A percentile compares a stretch with the other conserved stretches of the same genome.
Conservation (phyloP, 208 protist genomes). For the Wallacemonas sp. region DNA sequence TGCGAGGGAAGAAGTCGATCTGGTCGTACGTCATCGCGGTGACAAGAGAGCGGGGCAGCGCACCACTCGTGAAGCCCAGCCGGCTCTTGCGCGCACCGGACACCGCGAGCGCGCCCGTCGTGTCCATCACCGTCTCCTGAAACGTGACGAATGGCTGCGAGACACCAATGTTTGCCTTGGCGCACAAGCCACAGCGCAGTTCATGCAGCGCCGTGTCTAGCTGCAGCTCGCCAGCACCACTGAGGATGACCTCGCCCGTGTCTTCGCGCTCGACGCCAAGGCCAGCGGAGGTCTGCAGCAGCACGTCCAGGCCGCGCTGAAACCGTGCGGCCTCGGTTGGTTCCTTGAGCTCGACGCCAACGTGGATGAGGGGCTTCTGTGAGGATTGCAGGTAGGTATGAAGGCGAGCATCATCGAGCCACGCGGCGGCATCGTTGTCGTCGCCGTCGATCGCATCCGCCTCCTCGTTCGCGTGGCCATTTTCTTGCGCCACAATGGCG, state of each 20-base stretch:
- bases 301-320: slow-evolving; percentile 91
- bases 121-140: slow-evolving; percentile 97
- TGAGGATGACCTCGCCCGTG: slow-evolving; percentile 97
- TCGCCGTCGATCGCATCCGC: slow-evolving; percentile 7
- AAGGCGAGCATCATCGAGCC: slow-evolving; percentile 54
- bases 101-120: slow-evolving; percentile 69
- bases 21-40: slow-evolving; percentile 55
- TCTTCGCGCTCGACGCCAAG: slow-evolving; percentile 95
- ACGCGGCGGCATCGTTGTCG: slow-evolving; percentile 24
- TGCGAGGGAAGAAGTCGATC: slow-evolving; percentile 50
- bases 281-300: slow-evolving; percentile 92
- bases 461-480: slow-evolving; percentile 11
- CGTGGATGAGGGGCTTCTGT: slow-evolving; percentile 84
- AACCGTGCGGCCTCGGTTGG: slow-evolving; percentile 94
- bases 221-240: slow-evolving; percentile 99
- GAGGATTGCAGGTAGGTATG: slow-evolving; percentile 25
- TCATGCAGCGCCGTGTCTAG: slow-evolving; percentile 98
- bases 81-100: slow-evolving; percentile 44
- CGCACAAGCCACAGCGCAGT: slow-evolving; percentile 85
- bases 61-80: slow-evolving; percentile 55
- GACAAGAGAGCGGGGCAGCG: slow-evolving; percentile 36
- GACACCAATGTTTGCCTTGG: slow-evolving; percentile 49
- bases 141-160: slow-evolving; percentile 98
- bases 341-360: slow-evolving; percentile 97
- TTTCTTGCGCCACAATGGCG: slow-evolving; percentile 34